Evolutionary conservation across 2,329 filamentous ascomycete species (phyloP), one percentile per base, ranked within the genome.

Genomic region (Neofusicoccum sp.): DNA sequence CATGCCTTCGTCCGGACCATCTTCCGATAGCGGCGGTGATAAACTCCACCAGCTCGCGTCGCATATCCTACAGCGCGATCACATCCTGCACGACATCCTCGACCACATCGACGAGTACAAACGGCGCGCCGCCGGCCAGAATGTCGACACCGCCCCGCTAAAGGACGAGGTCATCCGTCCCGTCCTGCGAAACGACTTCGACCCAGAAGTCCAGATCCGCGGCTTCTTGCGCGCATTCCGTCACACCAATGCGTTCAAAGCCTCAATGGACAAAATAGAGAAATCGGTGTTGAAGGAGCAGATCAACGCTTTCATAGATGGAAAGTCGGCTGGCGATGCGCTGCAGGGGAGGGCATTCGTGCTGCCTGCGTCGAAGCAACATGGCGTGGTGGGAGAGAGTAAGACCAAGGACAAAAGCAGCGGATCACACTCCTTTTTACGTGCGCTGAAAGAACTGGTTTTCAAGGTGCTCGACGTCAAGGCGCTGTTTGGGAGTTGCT

Each of bases 21-120:
- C 11, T 7, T 24, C 40, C 11, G 11, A 31, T 3, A 26, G 31
- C 4, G 24, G 9, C 24, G n/a, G n/a, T n/a, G n/a, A n/a, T n/a
- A 47, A 47, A 14, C 9, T 26, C 2, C 43, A 30, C 24, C 24
- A 47, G 24, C 24, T n/a, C 43, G 26, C 43, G 1, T 30, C 43
- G 43, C 43, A 30, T 6, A n/a, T 47, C 26, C 26, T 47, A 4
- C 43, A 68, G 44, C 61, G 66, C 7, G 64, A 67, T 24, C 70
- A 70, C 49, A 69, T 75, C 31, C 68, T 76, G 14, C 64, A 67
- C 7, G 69, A 76, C 30, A 74, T 75, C 26, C 65, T 74, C 20
- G 63, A 69, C 9, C 70, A 73, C 44, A 66, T 75, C 47, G 63
- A 68, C 20, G 59, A 66, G 20, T 67, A 33, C 44, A 48, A 11